Evolutionary conservation across 345 rosid genomes (phyloP).

Genomic region (Linum usitatissimum): DNA sequence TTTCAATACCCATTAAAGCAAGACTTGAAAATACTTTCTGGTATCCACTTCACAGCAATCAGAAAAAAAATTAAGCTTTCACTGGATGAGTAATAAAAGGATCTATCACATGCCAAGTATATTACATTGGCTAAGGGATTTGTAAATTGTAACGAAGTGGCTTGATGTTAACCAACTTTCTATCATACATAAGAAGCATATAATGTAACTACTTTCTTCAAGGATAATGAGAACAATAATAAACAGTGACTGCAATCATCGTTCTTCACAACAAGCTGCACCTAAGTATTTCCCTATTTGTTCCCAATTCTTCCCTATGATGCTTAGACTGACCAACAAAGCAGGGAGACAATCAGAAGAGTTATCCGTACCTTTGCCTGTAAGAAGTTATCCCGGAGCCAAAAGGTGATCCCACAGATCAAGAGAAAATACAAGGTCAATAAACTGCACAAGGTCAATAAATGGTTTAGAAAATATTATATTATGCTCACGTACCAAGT

Average conservation of each 20-base stretch:
- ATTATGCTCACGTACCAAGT: constrained; percentile 35
- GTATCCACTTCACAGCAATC: too few relatives aligned
- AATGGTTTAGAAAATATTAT: background rate
- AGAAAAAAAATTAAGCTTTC: too few relatives aligned
- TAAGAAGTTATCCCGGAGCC: constrained; percentile 10
- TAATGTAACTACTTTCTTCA: background rate
- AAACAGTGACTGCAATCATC: background rate
- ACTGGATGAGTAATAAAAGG: too few relatives aligned
- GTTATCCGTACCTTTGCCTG: constrained; percentile 74
- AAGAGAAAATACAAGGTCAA: constrained; percentile 15
- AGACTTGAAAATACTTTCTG: too few relatives aligned
- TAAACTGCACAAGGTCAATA: constrained; percentile 4
- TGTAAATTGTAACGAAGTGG: too few relatives aligned
- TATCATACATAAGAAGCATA: background rate
- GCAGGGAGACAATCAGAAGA: background rate
- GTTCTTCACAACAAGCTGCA: background rate
- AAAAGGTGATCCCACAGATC: constrained; percentile 29
- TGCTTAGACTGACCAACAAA: background rate
- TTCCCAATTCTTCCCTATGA: background rate
- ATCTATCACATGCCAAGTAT: too few relatives aligned
- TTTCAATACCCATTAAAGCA: too few relatives aligned
- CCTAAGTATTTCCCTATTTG: background rate
- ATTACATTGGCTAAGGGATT: too few relatives aligned
- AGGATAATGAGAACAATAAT: background rate
- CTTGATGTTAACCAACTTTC: background rate